Conservation (phyloP, 768 basidiomycete species). For the Collybiopsis confluens region DNA sequence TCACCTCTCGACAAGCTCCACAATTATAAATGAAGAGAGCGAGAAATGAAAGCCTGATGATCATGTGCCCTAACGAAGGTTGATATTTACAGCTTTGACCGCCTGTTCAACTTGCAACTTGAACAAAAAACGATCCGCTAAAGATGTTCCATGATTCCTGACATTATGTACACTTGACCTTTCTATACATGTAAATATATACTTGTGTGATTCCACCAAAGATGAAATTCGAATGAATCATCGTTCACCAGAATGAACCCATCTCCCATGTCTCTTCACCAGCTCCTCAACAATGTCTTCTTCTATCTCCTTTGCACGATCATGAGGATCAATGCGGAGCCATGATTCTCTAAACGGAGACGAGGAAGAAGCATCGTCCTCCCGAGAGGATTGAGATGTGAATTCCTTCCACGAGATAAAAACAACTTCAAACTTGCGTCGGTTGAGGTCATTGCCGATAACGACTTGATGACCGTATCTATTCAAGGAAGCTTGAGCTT, state of each 20-base stretch:
- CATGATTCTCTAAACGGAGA: slow-evolving; percentile 54
- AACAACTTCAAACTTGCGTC: slow-evolving; percentile 88
- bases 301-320: slow-evolving; percentile 77
- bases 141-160: too few species aligned
- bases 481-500: slow-evolving; percentile 81
- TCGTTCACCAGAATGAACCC: slow-evolving; percentile 38
- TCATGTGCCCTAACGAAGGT: too few species aligned
- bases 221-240: too few species aligned
- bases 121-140: too few species aligned
- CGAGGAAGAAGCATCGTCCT: slow-evolving; percentile 7
- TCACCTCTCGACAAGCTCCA: too few species aligned
- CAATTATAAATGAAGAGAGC: too few species aligned
- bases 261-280: slow-evolving; percentile 65
- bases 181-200: too few species aligned
- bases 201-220: too few species aligned
- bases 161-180: too few species aligned
- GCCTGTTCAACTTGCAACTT: too few species aligned
- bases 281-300: slow-evolving; percentile 83
- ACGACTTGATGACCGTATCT: slow-evolving; percentile 97
- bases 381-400: slow-evolving; percentile 12
- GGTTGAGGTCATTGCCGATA: slow-evolving; percentile 92
- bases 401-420: slow-evolving; percentile 63
- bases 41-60: too few species aligned
- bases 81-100: too few species aligned
- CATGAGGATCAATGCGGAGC: slow-evolving; percentile 53